Conservation (phyloP, 202 grass and related monocot genomes). For the Carex arenaria region DNA sequence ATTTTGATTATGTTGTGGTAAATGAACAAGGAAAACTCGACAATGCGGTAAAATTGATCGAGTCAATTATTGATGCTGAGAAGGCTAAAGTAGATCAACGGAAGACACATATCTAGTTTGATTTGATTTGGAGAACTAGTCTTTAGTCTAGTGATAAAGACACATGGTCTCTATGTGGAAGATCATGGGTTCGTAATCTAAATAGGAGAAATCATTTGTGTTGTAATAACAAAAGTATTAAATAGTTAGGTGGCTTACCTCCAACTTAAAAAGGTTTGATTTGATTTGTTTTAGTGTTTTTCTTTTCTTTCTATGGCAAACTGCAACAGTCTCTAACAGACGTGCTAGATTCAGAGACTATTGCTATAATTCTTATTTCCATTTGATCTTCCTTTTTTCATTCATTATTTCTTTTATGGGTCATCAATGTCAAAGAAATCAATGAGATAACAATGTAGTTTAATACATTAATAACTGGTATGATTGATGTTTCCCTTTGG, state of each 20-base stretch:
- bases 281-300: conserved; percentile 1
- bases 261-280: conserved; percentile 4
- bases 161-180: no score
- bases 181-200: no score
- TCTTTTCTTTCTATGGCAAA: not conserved
- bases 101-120: conserved; percentile 42
- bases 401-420: not conserved
- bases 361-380: conserved; percentile 8
- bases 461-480: not conserved
- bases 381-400: not conserved
- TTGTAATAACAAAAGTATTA: no score
- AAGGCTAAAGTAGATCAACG: conserved; percentile 67
- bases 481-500: not conserved
- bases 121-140: not conserved
- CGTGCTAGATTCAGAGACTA: not conserved
- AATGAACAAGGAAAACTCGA: conserved; percentile 93
- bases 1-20: conserved; percentile 81
- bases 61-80: conserved; percentile 88
- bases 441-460: not conserved
- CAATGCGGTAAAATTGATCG: conserved; percentile 62
- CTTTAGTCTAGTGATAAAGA: no score
- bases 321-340: not conserved
- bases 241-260: no score
- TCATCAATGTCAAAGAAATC: not conserved
- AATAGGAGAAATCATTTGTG: no score